Evolutionary conservation across 1,284 basidiomycete genomes (phyloP).

Genomic region (Ganoderma meredithae): DNA sequence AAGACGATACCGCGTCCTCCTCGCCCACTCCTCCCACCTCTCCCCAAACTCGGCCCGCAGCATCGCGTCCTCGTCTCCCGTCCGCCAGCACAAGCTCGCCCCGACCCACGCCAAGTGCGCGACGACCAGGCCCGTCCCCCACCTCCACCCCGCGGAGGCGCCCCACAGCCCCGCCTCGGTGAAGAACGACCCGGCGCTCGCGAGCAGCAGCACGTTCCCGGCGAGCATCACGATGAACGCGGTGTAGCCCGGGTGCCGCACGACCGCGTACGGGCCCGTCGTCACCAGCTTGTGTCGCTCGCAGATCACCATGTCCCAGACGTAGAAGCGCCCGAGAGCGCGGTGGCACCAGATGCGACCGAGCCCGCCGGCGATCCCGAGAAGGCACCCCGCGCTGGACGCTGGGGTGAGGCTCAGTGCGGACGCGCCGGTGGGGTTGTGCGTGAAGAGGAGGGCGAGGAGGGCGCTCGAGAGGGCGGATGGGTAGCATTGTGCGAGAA

Average conservation of each 20-base stretch:
- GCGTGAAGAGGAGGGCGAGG: background rate
- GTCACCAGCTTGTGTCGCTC: constrained; percentile 29
- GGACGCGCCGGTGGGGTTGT: background rate
- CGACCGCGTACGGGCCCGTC: constrained; percentile 26
- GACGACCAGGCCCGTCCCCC: background rate
- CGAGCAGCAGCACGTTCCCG: constrained; percentile 12
- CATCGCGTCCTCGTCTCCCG: constrained; percentile 20
- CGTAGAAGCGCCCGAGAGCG: constrained; percentile 24
- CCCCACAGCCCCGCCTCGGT: background rate
- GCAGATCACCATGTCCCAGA: constrained; percentile 23
- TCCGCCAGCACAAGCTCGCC: constrained; percentile 3
- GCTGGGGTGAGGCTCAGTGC: background rate
- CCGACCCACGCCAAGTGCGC: background rate
- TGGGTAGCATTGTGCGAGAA: background rate
- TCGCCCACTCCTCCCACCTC: constrained; percentile 34
- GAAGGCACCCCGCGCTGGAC: background rate
- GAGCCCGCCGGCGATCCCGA: constrained; percentile 11
- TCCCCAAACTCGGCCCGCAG: constrained; percentile 24
- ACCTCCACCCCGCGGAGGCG: background rate
- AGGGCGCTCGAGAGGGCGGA: background rate
- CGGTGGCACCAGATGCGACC: constrained; percentile 20
- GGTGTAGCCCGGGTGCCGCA: constrained; percentile 32
- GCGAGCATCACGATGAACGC: constrained; percentile 13
- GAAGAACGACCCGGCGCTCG: constrained; percentile 11
- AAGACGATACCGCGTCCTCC: constrained; percentile 26